A percentile compares a stretch with the other conserved stretches of the same genome.
Evolutionary conservation across 2,329 filamentous ascomycete species (phyloP).

Genomic region (Fusarium tanahbumbuense): DNA sequence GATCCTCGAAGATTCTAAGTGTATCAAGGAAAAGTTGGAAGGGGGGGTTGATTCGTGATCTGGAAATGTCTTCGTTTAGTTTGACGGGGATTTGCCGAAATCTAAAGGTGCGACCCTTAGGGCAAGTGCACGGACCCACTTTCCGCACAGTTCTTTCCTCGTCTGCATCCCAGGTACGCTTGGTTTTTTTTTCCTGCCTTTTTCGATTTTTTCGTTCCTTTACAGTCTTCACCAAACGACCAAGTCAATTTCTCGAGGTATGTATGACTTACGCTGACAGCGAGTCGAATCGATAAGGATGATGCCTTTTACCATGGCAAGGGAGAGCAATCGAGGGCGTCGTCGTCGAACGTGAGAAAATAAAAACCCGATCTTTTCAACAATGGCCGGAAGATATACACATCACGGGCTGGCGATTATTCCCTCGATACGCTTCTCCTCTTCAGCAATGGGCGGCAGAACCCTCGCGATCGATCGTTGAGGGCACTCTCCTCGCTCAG

Average conservation of each 20-base stretch:
- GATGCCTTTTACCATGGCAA: slow-evolving; percentile 65
- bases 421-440: slow-evolving; percentile 70
- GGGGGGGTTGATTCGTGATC: slow-evolving; percentile 48
- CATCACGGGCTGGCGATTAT: slow-evolving; percentile 29
- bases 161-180: slow-evolving; percentile 6
- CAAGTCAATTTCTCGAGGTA: slow-evolving; percentile 57
- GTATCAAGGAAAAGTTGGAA: slow-evolving; percentile 48
- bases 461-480: slow-evolving; percentile 67
- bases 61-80: slow-evolving; percentile 48
- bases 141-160: slow-evolving; percentile 49
- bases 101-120: slow-evolving; percentile 54
- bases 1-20: slow-evolving; percentile 73
- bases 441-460: slow-evolving; percentile 76
- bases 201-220: slow-evolving; percentile 39
- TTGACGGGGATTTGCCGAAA: slow-evolving; percentile 54
- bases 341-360: slow-evolving; percentile 42
- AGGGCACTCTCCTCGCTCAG: slow-evolving; percentile 78
- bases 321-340: slow-evolving; percentile 69
- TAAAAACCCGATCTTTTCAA: slow-evolving; percentile 22
- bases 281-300: slow-evolving; percentile 53
- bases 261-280: slow-evolving; percentile 52
- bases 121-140: slow-evolving; percentile 59
- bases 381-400: slow-evolving; percentile 15
- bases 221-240: slow-evolving; percentile 44
- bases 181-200: slow-evolving; percentile 26